Percentiles rank a stretch among this genome's conserved stretches.
These are phyloP conservation scores for Vigna radiata DNA, from an alignment of 306 rosid genomes.

Conservation along the genomic window DNA sequence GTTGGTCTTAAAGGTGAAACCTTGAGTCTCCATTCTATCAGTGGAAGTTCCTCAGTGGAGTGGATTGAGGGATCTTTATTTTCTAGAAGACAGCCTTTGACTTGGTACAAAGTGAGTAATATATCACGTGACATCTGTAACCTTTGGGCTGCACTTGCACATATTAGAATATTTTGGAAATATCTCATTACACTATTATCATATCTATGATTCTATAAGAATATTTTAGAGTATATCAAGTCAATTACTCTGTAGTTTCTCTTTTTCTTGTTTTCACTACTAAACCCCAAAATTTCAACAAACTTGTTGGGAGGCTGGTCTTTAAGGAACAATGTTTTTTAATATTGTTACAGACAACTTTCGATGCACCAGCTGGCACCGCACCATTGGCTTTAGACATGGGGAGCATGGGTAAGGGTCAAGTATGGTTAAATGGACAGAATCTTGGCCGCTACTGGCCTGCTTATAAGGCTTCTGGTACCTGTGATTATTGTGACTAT, in stretches of 20 bases:
- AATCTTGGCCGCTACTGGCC: slow-evolving; percentile 95
- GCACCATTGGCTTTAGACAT: slow-evolving; percentile 91
- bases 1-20: slow-evolving; percentile 94
- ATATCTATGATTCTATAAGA: neutral
- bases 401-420: slow-evolving; percentile 97
- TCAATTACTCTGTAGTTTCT: slow-evolving; percentile 14
- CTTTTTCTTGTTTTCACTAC: neutral
- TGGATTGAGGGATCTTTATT: slow-evolving; percentile 79
- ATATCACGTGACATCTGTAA: slow-evolving; percentile 14
- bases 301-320: slow-evolving; percentile 11
- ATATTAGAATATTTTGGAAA: slow-evolving; percentile 6
- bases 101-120: slow-evolving; percentile 95
- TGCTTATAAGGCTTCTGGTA: slow-evolving; percentile 87
- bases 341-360: slow-evolving; percentile 71
- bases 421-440: slow-evolving; percentile 89
- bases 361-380: slow-evolving; percentile 79
- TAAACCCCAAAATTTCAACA: neutral
- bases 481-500: slow-evolving; percentile 72
- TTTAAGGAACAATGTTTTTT: slow-evolving; percentile 18
- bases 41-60: slow-evolving; percentile 89
- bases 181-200: neutral
- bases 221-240: slow-evolving; percentile 11
- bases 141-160: neutral
- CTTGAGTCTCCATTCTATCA: slow-evolving; percentile 90
- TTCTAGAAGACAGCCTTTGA: slow-evolving; percentile 73